Percentiles rank a stretch among this genome's conserved stretches.
These are phyloP conservation scores for Lycium barbarum DNA, from an alignment of 257 asterid genomes.

Conservation along the genomic window DNA sequence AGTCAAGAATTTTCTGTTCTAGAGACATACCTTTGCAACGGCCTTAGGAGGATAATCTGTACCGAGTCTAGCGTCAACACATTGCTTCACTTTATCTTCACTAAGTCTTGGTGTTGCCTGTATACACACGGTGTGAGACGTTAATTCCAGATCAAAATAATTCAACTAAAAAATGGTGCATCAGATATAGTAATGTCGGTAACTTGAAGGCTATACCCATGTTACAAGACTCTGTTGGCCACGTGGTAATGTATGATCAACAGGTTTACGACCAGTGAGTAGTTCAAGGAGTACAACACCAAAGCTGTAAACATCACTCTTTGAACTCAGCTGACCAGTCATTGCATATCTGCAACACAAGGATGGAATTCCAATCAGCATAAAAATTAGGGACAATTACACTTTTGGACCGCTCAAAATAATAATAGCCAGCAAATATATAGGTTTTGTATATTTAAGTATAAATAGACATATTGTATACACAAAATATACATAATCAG, in stretches of 20 bases:
- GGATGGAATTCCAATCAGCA: not conserved
- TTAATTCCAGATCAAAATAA: not conserved
- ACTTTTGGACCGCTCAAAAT: too few relatives aligned
- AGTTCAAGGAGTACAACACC: slow-evolving; percentile 75
- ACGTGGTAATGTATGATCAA: slow-evolving; percentile 76
- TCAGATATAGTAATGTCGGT: slow-evolving; percentile 19
- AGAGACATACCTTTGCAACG: slow-evolving; percentile 65
- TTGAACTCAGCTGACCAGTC: slow-evolving; percentile 82
- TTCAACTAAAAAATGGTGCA: not conserved
- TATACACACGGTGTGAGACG: slow-evolving; percentile 23
- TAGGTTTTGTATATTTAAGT: too few relatives aligned
- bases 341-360: slow-evolving; percentile 65
- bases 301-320: slow-evolving; percentile 54
- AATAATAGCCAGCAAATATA: too few relatives aligned
- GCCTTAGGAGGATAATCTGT: slow-evolving; percentile 79
- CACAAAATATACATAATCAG: too few relatives aligned
- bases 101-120: slow-evolving; percentile 84
- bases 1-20: not conserved
- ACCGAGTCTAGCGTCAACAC: slow-evolving; percentile 66
- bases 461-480: too few relatives aligned
- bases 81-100: slow-evolving; percentile 77
- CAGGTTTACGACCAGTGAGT: slow-evolving; percentile 81
- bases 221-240: slow-evolving; percentile 86
- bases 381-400: not conserved
- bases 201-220: slow-evolving; percentile 57